These are phyloP conservation scores for Cornus kousa DNA, from an alignment of 148 eudicot species.

Conservation along the genomic window DNA sequence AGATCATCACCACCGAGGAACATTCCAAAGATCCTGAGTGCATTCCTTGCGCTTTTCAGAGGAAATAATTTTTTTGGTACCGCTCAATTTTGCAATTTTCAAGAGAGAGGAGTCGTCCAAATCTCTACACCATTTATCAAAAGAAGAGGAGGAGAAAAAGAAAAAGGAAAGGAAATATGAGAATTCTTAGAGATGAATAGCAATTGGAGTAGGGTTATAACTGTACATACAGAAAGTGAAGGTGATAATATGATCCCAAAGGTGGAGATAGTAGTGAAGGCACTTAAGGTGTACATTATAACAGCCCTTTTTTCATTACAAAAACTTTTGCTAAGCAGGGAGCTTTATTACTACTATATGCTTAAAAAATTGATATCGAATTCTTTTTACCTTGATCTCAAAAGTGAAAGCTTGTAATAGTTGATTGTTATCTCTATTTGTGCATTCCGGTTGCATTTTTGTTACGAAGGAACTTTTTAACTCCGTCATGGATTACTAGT, in stretches of 20 bases:
- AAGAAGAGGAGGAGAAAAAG: not conserved
- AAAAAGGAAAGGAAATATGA: not conserved
- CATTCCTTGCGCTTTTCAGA: conserved; percentile 74
- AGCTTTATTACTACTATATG: conserved; percentile 1
- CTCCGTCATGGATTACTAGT: too few species aligned
- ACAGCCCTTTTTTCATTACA: not conserved
- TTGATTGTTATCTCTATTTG: too few species aligned
- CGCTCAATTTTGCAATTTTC: conserved; percentile 3
- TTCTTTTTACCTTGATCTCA: conserved; percentile 1
- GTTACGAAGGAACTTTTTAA: too few species aligned
- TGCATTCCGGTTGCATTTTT: too few species aligned
- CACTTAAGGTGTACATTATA: not conserved
- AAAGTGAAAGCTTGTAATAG: not conserved
- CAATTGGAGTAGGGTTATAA: not conserved
- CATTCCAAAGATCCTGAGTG: conserved; percentile 61
- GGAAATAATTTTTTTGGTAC: conserved; percentile 18
- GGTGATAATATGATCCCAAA: not conserved
- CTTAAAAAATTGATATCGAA: not conserved
- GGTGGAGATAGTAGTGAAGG: not conserved
- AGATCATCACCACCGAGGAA: conserved; percentile 53
- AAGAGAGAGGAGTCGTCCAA: not conserved
- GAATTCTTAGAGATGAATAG: not conserved
- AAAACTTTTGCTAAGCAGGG: not conserved
- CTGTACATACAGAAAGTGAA: conserved; percentile 10
- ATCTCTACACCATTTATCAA: not conserved